Conservation (phyloP, 2,329 filamentous ascomycete genomes). For the Emericellopsis atlantica region DNA sequence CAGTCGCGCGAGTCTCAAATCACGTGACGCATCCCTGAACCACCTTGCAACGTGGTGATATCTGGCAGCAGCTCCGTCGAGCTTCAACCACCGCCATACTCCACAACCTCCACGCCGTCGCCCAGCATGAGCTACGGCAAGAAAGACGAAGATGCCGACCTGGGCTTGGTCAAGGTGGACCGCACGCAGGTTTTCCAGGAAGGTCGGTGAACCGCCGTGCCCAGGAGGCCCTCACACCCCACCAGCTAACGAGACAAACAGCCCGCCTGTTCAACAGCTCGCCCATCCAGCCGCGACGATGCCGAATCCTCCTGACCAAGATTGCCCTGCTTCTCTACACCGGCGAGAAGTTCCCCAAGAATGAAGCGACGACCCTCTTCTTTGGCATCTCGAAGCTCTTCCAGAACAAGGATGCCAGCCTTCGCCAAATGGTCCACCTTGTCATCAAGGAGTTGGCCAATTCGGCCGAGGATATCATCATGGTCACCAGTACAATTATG, state of each 20-base stretch:
- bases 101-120: conserved; percentile 19
- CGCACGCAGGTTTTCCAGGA: conserved; percentile 97
- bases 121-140: conserved; percentile 90
- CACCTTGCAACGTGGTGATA: conserved; percentile 26
- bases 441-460: conserved; percentile 94
- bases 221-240: conserved; percentile 7
- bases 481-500: conserved; percentile 99
- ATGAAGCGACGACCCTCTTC: conserved; percentile 96
- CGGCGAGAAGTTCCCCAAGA: conserved; percentile 90
- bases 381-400: conserved; percentile 98
- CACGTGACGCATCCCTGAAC: conserved; percentile 24
- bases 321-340: conserved; percentile 93
- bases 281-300: conserved; percentile 92
- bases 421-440: conserved; percentile 97
- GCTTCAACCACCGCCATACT: conserved; percentile 14
- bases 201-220: conserved; percentile 40
- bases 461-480: conserved; percentile 97
- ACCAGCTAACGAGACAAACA: conserved; percentile 25
- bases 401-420: conserved; percentile 92
- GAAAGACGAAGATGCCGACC: conserved; percentile 96
- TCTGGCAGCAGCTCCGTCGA: conserved; percentile 5
- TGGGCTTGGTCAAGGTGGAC: conserved; percentile 91
- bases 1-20: conserved; percentile 2
- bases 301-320: conserved; percentile 93
- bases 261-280: conserved; percentile 97